Evolutionary conservation across 345 rosid species (phyloP), one percentile per base, ranked within the genome.

Genomic region (Citrus maxima): DNA sequence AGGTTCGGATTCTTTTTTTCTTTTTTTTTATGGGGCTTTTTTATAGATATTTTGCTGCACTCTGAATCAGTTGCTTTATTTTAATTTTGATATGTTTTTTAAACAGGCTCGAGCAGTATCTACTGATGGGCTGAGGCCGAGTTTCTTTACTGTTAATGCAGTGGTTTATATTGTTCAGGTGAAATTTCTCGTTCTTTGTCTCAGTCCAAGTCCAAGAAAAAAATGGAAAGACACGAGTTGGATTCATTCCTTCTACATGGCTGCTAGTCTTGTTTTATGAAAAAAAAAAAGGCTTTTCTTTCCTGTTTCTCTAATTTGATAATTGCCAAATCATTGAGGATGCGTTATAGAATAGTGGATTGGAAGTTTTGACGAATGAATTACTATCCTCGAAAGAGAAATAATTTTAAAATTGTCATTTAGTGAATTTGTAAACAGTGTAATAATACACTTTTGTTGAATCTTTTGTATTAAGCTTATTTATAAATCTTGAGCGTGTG

Each of bases 91-190:
- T 35, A 4, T 63, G 71, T 75, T 35, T 74, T 30, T 74, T 54
- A 34, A 80, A 83, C 87, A 94, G 98, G 98, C 98, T 34, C 95
- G 98, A 72, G 89, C 92, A 1, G 87, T 89, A 69, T 91, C 97
- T 10, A 92, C 98, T 35, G 98, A 94, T 88, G 92, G 94, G 81
- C 86, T 94, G 49, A 89, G 94, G 76, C 91, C 90, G n/a, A 88
- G 92, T 83, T 94, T 92, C 90, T 90, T 84, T 74, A 90, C 92
- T 61, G 85, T 94, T 19, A 94, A 94, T 86, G 95, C 90, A 0
- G 86, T 91, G 73, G 88, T 90, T 28, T 94, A 94, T 83, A 85
- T 84, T 2, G 78, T 92, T 88, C 98, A 95, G 97, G 98, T 95
- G 89, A 87, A 81, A 13, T 83, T 66, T 76, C 59, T 66, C 27